Conservation (phyloP, 2,329 filamentous ascomycete genomes). For the Paramyrothecium sp. region DNA sequence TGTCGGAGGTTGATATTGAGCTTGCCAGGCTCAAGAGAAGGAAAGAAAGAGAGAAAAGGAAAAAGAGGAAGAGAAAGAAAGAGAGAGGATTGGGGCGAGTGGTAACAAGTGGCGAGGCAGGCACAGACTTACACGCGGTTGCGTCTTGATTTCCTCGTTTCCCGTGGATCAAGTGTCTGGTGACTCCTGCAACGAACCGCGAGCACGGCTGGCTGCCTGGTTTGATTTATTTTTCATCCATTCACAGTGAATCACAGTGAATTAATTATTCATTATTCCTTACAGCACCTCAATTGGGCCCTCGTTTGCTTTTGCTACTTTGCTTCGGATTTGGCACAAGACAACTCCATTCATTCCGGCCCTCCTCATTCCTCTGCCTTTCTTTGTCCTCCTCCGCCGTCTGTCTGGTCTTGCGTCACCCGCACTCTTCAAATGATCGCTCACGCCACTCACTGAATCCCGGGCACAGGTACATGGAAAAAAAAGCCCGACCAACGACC, state of each 20-base stretch:
- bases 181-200: not conserved
- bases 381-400: not conserved
- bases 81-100: no score
- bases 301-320: no score
- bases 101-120: not conserved
- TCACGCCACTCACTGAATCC: not conserved
- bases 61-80: no score
- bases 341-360: not conserved
- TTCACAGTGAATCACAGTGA: not conserved
- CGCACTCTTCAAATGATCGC: not conserved
- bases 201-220: not conserved
- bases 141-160: no score
- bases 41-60: no score
- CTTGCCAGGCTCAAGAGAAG: no score
- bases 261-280: not conserved
- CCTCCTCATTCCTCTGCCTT: not conserved
- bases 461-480: no score
- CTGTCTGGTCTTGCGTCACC: not conserved
- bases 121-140: not conserved
- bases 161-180: not conserved
- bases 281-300: not conserved
- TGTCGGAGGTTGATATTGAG: no score
- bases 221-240: not conserved
- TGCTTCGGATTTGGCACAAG: no score
- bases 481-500: no score